A percentile compares a stretch with the other conserved stretches of the same genome.
These are phyloP conservation scores for Orbilia brochopaga DNA, from an alignment of 2,329 filamentous ascomycete genomes.

Conservation along the genomic window DNA sequence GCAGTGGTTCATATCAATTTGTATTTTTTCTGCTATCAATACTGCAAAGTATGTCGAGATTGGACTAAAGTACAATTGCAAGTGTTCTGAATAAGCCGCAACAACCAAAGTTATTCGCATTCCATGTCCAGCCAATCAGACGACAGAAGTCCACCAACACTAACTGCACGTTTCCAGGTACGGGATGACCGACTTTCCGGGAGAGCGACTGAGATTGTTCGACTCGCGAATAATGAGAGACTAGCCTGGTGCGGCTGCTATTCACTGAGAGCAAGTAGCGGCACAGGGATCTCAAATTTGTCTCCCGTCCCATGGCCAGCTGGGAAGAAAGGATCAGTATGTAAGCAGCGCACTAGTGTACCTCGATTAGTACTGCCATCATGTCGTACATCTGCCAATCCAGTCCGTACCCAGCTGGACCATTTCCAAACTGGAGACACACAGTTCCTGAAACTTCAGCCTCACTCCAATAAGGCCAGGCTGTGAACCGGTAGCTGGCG, in stretches of 20 bases:
- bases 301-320: background rate
- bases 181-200: conserved; percentile 1
- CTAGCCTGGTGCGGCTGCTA: background rate
- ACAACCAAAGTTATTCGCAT: background rate
- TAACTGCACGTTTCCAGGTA: conserved; percentile 1
- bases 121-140: background rate
- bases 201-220: background rate
- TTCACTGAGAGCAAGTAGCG: background rate
- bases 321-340: background rate
- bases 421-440: background rate
- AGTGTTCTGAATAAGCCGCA: conserved; percentile 1
- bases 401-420: background rate
- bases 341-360: background rate
- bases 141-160: background rate
- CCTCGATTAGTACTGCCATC: background rate
- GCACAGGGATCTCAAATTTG: conserved; percentile 3
- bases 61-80: background rate
- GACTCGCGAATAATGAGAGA: background rate
- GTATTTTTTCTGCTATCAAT: background rate
- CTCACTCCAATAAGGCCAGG: background rate
- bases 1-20: background rate
- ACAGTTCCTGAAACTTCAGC: background rate
- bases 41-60: background rate
- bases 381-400: background rate
- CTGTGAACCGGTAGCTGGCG: background rate